These are phyloP conservation scores for Acacia crassicarpa DNA, from an alignment of 306 rosid genomes.

Conservation along the genomic window DNA sequence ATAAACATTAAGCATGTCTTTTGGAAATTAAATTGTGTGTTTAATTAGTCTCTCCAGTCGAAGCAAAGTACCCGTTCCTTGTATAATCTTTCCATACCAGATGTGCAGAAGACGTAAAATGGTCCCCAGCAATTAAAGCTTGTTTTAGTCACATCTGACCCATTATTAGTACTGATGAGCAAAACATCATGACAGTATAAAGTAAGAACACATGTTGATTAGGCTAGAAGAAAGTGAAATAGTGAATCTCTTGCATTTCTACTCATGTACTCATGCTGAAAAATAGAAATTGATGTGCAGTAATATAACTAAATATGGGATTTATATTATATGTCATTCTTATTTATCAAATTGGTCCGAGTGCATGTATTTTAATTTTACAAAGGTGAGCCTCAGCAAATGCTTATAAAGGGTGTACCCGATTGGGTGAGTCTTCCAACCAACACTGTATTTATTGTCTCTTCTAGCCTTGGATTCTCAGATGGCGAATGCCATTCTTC, in stretches of 20 bases:
- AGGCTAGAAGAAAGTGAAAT: neutral
- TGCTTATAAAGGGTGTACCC: too few species aligned
- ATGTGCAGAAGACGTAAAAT: neutral
- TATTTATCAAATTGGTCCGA: neutral
- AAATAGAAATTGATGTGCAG: neutral
- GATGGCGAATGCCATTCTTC: too few species aligned
- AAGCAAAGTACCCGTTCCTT: neutral
- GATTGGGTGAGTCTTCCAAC: too few species aligned
- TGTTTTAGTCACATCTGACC: constrained; percentile 29
- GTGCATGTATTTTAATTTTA: neutral
- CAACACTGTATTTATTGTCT: too few species aligned
- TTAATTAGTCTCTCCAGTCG: neutral
- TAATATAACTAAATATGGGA: neutral
- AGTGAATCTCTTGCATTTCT: neutral
- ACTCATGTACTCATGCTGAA: neutral
- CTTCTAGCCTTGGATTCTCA: too few species aligned
- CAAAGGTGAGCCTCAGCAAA: neutral
- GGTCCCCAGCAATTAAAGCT: constrained; percentile 38
- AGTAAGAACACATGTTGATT: constrained; percentile 39
- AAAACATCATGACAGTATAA: neutral
- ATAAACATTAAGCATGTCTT: neutral
- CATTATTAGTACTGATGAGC: constrained; percentile 28
- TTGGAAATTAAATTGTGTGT: neutral
- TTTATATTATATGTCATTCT: neutral
- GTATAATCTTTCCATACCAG: neutral